Percentiles rank a stretch among this genome's conserved stretches.
Evolutionary conservation across 768 basidiomycete genomes (phyloP).

Genomic region (Phlebiopsis gigantea): DNA sequence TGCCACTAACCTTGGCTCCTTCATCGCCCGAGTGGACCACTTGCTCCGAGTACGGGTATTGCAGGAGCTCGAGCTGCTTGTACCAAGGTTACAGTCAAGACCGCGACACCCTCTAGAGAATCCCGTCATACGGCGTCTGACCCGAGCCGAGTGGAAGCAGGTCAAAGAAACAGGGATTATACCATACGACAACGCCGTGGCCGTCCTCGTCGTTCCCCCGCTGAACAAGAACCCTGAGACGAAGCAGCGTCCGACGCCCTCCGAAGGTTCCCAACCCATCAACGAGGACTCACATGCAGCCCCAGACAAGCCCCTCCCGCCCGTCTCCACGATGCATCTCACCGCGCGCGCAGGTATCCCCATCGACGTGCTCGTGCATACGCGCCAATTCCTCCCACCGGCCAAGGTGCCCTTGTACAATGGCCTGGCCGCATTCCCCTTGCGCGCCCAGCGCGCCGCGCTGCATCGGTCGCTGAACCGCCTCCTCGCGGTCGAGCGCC

Average conservation of each 20-base stretch:
- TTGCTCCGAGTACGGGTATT: constrained; percentile 67
- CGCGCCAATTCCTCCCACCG: constrained; percentile 23
- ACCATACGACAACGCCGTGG: constrained; percentile 50
- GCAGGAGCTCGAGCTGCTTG: constrained; percentile 67
- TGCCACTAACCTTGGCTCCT: constrained; percentile 18
- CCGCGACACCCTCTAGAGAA: constrained; percentile 19
- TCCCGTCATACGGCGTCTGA: constrained; percentile 57
- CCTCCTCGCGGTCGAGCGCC: constrained; percentile 44
- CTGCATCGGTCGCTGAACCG: constrained; percentile 44
- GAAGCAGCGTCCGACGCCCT: constrained; percentile 33
- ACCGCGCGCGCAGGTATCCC: constrained; percentile 3
- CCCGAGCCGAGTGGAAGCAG: constrained; percentile 50
- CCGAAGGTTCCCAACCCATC: constrained; percentile 6
- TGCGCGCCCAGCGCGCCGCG: constrained; percentile 52
- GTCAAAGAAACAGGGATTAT: constrained; percentile 43
- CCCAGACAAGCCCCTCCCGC: constrained; percentile 17
- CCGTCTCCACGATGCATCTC: constrained; percentile 26
- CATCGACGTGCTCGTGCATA: constrained; percentile 9
- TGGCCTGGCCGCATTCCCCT: constrained; percentile 59
- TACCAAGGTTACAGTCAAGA: constrained; percentile 34
- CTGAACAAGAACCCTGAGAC: constrained; percentile 49
- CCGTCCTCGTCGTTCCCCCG: constrained; percentile 67
- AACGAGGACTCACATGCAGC: not conserved
- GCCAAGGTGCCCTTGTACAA: constrained; percentile 62
- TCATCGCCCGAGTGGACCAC: constrained; percentile 53